phyloP scores from a whole-genome alignment of 2,329 filamentous ascomycete genomes.

The Aspergillus versicolor region DNA sequence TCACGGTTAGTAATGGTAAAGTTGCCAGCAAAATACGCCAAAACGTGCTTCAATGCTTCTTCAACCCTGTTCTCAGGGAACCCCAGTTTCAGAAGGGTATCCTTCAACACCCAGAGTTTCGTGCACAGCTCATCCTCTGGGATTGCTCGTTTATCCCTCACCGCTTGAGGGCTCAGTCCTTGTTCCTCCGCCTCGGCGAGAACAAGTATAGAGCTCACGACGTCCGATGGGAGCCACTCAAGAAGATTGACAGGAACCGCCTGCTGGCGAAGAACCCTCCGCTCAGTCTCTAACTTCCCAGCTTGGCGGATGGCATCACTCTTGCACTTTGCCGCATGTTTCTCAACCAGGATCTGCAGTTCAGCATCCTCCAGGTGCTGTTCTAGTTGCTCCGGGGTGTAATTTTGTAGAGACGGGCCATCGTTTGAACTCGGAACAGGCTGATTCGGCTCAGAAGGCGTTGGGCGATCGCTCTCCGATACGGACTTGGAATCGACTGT shows the following conservation, averaged over 20 bases:
- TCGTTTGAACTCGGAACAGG: constrained; percentile 6
- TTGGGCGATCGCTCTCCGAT: constrained; percentile 32
- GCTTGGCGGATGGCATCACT: constrained; percentile 77
- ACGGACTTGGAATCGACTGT: constrained; percentile 29
- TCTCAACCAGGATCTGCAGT: constrained; percentile 83
- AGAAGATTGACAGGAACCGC: constrained; percentile 69
- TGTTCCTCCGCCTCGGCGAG: constrained; percentile 49
- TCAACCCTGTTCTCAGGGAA: constrained; percentile 66
- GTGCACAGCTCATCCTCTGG: constrained; percentile 76
- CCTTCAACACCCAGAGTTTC: constrained; percentile 80
- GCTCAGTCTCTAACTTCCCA: constrained; percentile 78
- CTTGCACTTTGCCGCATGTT: constrained; percentile 73
- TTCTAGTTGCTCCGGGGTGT: constrained; percentile 87
- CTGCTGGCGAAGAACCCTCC: constrained; percentile 75
- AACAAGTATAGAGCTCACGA: constrained; percentile 74
- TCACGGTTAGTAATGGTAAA: constrained; percentile 57
- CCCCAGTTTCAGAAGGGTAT: constrained; percentile 66
- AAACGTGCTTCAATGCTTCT: constrained; percentile 63
- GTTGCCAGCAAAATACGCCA: constrained; percentile 66
- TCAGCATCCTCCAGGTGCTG: constrained; percentile 86
- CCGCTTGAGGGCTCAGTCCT: constrained; percentile 35
- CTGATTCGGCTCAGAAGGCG: constrained; percentile 20
- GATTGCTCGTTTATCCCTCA: constrained; percentile 41
- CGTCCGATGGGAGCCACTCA: constrained; percentile 78
- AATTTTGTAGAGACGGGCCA: constrained; percentile 46